Percentiles rank a stretch among this genome's conserved stretches.
Evolutionary conservation across 139 green algal genomes (phyloP).

Genomic region (Tetradesmus obliquus): DNA sequence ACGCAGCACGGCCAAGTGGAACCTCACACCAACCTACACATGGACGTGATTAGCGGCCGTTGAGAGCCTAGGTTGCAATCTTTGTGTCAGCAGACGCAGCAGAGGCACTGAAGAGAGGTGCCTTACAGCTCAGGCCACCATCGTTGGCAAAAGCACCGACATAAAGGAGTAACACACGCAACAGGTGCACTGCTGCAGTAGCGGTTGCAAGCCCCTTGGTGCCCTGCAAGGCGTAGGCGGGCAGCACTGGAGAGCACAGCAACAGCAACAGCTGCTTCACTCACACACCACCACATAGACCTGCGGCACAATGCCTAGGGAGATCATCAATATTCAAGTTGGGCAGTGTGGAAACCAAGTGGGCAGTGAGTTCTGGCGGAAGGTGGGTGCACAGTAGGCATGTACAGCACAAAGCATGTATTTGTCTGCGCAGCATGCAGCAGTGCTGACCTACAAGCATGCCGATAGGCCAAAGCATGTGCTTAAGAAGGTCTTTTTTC

Average conservation of each 20-base stretch:
- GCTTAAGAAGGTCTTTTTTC: no score
- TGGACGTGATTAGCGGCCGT: background rate
- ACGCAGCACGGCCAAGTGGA: background rate
- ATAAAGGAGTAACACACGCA: background rate
- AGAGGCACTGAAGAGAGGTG: background rate
- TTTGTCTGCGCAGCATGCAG: background rate
- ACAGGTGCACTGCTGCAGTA: background rate
- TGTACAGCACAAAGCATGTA: background rate
- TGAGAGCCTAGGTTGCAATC: background rate
- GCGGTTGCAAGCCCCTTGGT: background rate
- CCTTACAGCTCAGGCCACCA: no score
- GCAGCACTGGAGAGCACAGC: background rate
- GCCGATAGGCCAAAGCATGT: no score
- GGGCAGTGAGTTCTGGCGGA: slow-evolving; percentile 97
- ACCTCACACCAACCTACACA: background rate
- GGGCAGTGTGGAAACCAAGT: slow-evolving; percentile 99
- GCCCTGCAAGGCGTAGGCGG: background rate
- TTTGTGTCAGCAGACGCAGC: background rate
- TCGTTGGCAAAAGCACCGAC: background rate
- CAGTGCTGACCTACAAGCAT: background rate
- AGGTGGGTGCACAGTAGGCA: slow-evolving; percentile 34
- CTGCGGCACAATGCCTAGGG: slow-evolving; percentile 87
- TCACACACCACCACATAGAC: background rate
- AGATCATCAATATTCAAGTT: slow-evolving; percentile 98
- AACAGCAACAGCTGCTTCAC: background rate